Base-by-base conservation (phyloP, 2,329 filamentous ascomycete species). In the Pezicula neosporulosa region DNA sequence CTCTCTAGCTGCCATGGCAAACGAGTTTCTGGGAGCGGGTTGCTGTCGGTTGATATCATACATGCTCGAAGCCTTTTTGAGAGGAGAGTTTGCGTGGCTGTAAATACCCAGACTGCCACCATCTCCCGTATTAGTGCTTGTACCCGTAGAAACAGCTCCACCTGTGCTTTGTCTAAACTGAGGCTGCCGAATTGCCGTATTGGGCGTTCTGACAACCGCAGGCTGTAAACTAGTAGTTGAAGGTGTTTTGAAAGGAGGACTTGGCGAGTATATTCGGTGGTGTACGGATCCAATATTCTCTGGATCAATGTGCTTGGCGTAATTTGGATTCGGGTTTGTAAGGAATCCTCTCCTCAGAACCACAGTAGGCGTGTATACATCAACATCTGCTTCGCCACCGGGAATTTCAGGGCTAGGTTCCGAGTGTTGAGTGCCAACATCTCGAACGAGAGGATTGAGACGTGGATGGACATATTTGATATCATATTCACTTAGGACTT, bases 401-500 rank as follows among this genome's bases (percentile, higher is more conserved):
- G 59, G 58, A 6, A 62, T 62, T 2, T 49, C 43, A 21, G 53
- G 45, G 30, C 30, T 41, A 15, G 57, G 53, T 8, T 52, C 60
- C 3, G 82, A 83, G 52, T 87, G 86, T 68, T 97, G 93, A 1
- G 88, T 94, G 6, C 83, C 88, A 1, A 93, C 90, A 63, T 87
- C 82, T 58, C 85, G 76, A 58, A 95, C 89, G 5, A 88, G 76
- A 7, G 87, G 89, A 60, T 95, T 89, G n/a, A 96, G 81, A 10
- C 86, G 81, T 2, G 94, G 94, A 63, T 95, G 90, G 1, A 99
- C 94, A 64, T 87, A 97, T 72, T 99, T 99, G 60, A 84, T 89
- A 66, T 97, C 90, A 66, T 99, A 99, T 71, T 99, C 94, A 66
- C 91, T 86, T 71, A 97, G 78, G 5, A 97, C 93, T 70, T 97